phyloP scores from a whole-genome alignment of 2,329 filamentous ascomycete genomes.

The Magnaporthales sp. region DNA sequence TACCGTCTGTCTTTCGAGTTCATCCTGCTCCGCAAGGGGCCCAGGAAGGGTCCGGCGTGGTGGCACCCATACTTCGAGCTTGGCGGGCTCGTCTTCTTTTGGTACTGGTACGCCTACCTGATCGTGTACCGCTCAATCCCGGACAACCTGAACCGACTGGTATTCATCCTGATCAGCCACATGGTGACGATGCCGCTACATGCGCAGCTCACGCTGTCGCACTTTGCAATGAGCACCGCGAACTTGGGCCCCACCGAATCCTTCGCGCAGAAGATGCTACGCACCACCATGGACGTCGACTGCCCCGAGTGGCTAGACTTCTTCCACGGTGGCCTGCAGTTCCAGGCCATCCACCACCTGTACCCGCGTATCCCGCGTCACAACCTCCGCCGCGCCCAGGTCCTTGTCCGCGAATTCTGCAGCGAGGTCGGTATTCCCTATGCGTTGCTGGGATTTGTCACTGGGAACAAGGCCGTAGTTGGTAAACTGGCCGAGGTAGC shows the following conservation, averaged over 20 bases:
- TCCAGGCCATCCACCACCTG: slow-evolving; percentile 81
- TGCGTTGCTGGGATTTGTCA: slow-evolving; percentile 74
- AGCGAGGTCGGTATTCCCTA: slow-evolving; percentile 77
- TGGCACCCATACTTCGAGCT: slow-evolving; percentile 82
- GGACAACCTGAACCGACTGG: slow-evolving; percentile 57
- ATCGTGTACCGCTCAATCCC: slow-evolving; percentile 67
- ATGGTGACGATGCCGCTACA: slow-evolving; percentile 75
- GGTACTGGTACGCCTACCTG: slow-evolving; percentile 80
- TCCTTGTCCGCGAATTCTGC: slow-evolving; percentile 72
- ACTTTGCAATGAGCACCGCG: slow-evolving; percentile 88
- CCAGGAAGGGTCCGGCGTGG: slow-evolving; percentile 66
- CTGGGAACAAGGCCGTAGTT: slow-evolving; percentile 76
- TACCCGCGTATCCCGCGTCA: slow-evolving; percentile 79
- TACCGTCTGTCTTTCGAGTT: slow-evolving; percentile 76
- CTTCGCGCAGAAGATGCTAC: slow-evolving; percentile 83
- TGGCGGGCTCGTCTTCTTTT: slow-evolving; percentile 69
- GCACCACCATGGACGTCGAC: slow-evolving; percentile 90
- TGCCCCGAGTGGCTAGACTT: slow-evolving; percentile 85
- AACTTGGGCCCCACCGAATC: slow-evolving; percentile 78
- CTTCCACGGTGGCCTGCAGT: slow-evolving; percentile 81
- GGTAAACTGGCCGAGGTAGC: slow-evolving; percentile 69
- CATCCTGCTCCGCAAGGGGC: slow-evolving; percentile 60
- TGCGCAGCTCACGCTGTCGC: slow-evolving; percentile 82
- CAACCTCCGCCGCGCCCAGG: slow-evolving; percentile 69
- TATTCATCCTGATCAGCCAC: slow-evolving; percentile 74